These are phyloP conservation scores for Exutisphaerella laricina DNA, from an alignment of 2,329 filamentous ascomycete genomes.

Conservation along the genomic window DNA sequence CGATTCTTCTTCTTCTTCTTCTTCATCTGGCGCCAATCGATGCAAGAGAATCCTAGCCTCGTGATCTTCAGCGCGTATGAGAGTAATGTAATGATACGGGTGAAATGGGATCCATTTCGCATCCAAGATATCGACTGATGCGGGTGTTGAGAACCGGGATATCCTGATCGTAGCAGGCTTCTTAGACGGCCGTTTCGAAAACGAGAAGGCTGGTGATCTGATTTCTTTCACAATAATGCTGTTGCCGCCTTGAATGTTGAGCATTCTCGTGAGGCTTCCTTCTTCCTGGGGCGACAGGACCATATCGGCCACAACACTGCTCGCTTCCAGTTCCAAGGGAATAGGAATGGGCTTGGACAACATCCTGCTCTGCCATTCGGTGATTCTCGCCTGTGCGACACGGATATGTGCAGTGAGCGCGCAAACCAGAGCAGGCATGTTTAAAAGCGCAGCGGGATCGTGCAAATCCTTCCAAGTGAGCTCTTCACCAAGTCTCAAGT, in stretches of 20 bases:
- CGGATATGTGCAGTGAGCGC: constrained; percentile 22
- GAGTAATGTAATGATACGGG: constrained; percentile 3
- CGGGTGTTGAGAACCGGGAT: constrained; percentile 37
- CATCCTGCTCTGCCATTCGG: constrained; percentile 39
- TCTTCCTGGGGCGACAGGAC: background rate
- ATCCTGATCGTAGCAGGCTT: background rate
- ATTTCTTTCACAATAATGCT: background rate
- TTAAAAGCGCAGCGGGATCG: constrained; percentile 20
- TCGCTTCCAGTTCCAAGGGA: background rate
- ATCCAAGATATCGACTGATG: constrained; percentile 55
- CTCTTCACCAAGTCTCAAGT: constrained; percentile 4
- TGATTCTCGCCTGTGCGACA: constrained; percentile 34
- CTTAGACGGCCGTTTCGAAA: background rate
- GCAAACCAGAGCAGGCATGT: constrained; percentile 25
- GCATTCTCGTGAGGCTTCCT: background rate
- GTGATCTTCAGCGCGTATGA: background rate
- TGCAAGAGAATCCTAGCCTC: constrained; percentile 2
- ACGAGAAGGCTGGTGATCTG: background rate
- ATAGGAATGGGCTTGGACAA: constrained; percentile 17
- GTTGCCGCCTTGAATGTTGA: background rate
- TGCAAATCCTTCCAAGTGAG: constrained; percentile 16
- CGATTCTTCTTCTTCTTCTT: background rate
- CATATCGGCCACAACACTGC: constrained; percentile 11
- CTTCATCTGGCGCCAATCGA: background rate
- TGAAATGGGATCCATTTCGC: constrained; percentile 47